These are phyloP conservation scores for Starmera dryadoides DNA, from an alignment of 805 yeast genomes.

Conservation along the genomic window DNA sequence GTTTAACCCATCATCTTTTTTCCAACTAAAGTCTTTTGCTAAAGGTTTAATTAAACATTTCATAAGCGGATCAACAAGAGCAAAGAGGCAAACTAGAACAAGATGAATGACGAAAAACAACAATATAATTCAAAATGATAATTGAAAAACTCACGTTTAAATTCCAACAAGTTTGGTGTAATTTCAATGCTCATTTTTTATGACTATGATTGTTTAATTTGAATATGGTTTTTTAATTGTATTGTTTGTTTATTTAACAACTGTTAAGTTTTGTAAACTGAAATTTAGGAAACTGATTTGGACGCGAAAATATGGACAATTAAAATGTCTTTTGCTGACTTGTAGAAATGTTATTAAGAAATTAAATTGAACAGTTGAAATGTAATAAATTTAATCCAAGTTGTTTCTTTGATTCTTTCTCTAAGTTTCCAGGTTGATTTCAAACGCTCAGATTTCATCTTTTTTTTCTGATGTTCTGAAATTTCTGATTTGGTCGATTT, in stretches of 20 bases:
- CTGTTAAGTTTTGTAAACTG: not conserved
- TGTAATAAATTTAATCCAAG: no score
- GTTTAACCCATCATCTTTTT: not conserved
- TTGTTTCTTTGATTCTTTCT: no score
- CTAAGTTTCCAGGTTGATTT: no score
- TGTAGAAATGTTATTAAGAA: no score
- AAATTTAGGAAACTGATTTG: no score
- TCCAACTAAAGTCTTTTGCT: not conserved
- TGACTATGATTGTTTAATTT: not conserved
- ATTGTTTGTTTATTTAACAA: not conserved
- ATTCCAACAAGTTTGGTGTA: conserved; percentile 66
- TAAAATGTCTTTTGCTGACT: no score
- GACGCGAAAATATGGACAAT: no score
- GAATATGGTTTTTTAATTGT: not conserved
- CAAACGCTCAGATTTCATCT: no score
- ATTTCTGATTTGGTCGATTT: no score
- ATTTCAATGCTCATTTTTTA: conserved; percentile 52
- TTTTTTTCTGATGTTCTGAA: no score
- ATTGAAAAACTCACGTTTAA: conserved; percentile 53
- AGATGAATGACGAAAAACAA: not conserved
- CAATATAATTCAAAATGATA: not conserved
- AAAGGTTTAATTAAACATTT: not conserved
- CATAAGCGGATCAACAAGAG: not conserved
- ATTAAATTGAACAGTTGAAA: no score
- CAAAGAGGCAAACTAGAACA: not conserved